Base-by-base conservation (phyloP, 169 alveolate species). In the Plasmodium gonderi region DNA sequence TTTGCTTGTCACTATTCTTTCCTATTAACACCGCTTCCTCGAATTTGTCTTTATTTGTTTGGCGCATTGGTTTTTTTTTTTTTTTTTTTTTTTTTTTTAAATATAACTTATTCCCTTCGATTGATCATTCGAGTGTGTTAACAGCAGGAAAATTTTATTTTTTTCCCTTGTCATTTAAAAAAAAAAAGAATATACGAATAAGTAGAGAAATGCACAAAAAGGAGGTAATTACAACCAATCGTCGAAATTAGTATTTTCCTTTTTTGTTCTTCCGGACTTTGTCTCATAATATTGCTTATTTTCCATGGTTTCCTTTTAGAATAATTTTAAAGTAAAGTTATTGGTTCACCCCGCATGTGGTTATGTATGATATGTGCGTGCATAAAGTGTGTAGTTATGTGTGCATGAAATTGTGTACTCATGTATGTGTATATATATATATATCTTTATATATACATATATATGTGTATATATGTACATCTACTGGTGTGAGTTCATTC, bases 221-320 rank as follows among this genome's bases (percentile, higher is more conserved):
- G 14, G 1, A 12, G 8, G 42, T 33, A 80, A 33, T 65, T 69
- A 82, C 65, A 82, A n/a, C 92, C 92, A 82, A 36, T 82, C 92
- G 49, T 82, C 92, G 38, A 82, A 68, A 82, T 82, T 82, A 38
- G 60, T 45, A 38, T 64, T 60, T 60, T 7, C 36, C 36, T 80
- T 80, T 64, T 80, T 40, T 65, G 67, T 64, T n/a, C 49, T 49
- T 64, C 47, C 69, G 9, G 60, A 36, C 0, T 80, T 33, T n/a
- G 20, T 23, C 14, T 31, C 40, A 26, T 64, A 49, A 17, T 49
- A 17, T 33, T 76, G 65, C 33, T 20, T 26, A 64, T 45, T 78
- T n/a, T 78, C 54, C 42, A 38, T 9, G n/a, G 42, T 17, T 78
- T 78, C 87, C 87, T 78, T 49, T 14, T 7, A 64, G 65, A 78